Evolutionary conservation across 108 stramenopile genomes (phyloP).

Genomic region (Skeletonema marinoi): DNA sequence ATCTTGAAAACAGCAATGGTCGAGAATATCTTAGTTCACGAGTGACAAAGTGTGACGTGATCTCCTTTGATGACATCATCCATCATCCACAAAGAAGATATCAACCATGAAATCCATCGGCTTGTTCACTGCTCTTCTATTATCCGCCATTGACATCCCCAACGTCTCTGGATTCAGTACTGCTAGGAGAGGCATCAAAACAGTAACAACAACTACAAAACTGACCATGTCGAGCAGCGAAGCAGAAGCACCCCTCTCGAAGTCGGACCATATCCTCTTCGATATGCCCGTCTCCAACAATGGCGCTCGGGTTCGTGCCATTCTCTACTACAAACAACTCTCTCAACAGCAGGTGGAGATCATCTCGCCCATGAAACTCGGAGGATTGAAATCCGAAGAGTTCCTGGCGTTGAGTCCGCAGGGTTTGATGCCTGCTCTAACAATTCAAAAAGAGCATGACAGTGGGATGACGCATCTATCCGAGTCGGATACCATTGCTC

Average conservation of each 20-base stretch:
- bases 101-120: not conserved
- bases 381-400: conserved; percentile 85
- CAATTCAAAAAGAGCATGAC: conserved; percentile 20
- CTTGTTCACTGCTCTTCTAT: not conserved
- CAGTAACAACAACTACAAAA: not conserved
- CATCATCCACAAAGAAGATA: too few species aligned
- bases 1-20: too few species aligned
- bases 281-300: conserved; percentile 95
- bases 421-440: conserved; percentile 88
- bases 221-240: conserved; percentile 4
- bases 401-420: conserved; percentile 84
- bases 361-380: conserved; percentile 70
- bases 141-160: not conserved
- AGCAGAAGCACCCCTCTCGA: conserved; percentile 27
- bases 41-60: too few species aligned
- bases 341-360: conserved; percentile 65
- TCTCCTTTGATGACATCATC: too few species aligned
- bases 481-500: conserved; percentile 91
- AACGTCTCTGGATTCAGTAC: not conserved
- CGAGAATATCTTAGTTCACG: too few species aligned
- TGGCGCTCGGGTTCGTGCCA: conserved; percentile 88
- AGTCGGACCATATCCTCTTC: conserved; percentile 66
- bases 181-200: not conserved
- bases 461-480: conserved; percentile 28
- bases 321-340: conserved; percentile 81